Evolutionary conservation across 2,329 filamentous ascomycete genomes (phyloP).

Genomic region (Colletotrichum gloeosporioides): DNA sequence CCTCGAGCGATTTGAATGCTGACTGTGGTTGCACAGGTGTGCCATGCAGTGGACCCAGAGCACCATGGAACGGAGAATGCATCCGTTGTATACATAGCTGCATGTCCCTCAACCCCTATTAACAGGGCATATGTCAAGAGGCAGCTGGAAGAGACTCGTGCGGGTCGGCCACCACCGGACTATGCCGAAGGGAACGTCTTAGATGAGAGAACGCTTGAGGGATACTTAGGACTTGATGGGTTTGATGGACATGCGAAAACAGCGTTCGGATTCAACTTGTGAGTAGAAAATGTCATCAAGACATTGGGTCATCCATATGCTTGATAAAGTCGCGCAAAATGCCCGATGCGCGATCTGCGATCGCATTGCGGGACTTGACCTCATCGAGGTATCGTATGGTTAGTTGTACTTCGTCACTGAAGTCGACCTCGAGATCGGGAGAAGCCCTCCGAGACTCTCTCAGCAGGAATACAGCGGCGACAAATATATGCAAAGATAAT

Average conservation of each 20-base stretch:
- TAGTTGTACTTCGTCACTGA: not conserved
- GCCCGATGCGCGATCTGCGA: not conserved
- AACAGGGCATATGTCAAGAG: conserved; percentile 27
- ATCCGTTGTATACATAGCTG: conserved; percentile 39
- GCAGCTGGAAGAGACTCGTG: conserved; percentile 34
- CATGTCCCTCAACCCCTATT: conserved; percentile 36
- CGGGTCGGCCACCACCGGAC: conserved; percentile 48
- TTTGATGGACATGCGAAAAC: not conserved
- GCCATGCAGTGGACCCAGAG: conserved; percentile 44
- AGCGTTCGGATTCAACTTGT: conserved; percentile 4
- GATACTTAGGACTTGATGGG: not conserved
- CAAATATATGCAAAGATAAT: conserved; percentile 7
- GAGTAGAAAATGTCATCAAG: not conserved
- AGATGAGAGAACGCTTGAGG: conserved; percentile 4
- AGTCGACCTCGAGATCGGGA: not conserved
- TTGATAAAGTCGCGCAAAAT: not conserved
- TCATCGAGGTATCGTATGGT: conserved; percentile 6
- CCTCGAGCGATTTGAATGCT: not conserved
- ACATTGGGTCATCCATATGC: not conserved
- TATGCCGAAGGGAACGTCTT: conserved; percentile 38
- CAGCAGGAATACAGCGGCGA: not conserved
- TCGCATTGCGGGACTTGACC: conserved; percentile 5
- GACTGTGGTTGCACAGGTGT: conserved; percentile 26
- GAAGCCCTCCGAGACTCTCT: not conserved
- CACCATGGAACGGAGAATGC: conserved; percentile 36